Conservation (phyloP, 768 basidiomycete genomes). For the Boletus coccyginus region DNA sequence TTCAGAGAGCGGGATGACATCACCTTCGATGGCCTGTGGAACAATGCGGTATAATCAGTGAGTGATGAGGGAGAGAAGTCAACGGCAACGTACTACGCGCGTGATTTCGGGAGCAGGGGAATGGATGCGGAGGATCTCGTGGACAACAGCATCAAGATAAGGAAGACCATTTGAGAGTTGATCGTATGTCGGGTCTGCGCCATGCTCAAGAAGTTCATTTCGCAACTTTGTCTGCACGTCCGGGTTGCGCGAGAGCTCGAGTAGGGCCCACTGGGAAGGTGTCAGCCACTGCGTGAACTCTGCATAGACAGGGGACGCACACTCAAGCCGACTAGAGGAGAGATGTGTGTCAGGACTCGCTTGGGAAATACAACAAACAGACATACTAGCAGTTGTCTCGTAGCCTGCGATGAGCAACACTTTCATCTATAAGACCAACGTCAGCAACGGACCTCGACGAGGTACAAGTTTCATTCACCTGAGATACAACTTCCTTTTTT, state of each 20-base stretch:
- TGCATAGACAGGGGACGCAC: background rate
- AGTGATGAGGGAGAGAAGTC: too few relatives aligned
- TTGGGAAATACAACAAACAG: too few relatives aligned
- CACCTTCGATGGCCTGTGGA: slow-evolving; percentile 47
- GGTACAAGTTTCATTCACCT: slow-evolving; percentile 7
- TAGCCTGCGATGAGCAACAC: slow-evolving; percentile 21
- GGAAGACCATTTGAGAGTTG: slow-evolving; percentile 49
- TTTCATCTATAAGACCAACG: slow-evolving; percentile 15
- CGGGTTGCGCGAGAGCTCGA: slow-evolving; percentile 48
- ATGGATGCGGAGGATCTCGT: slow-evolving; percentile 46
- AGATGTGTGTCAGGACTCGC: background rate
- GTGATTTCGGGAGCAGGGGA: slow-evolving; percentile 32
- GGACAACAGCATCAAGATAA: slow-evolving; percentile 52
- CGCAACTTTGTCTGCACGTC: slow-evolving; percentile 49
- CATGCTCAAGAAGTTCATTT: slow-evolving; percentile 44
- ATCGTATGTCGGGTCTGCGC: slow-evolving; percentile 51
- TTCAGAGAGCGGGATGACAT: slow-evolving; percentile 52
- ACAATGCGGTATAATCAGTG: too few relatives aligned
- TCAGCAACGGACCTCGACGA: too few relatives aligned
- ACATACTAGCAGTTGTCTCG: slow-evolving; percentile 15
- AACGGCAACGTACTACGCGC: slow-evolving; percentile 3
- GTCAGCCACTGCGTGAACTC: background rate
- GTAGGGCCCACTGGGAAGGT: slow-evolving; percentile 48
- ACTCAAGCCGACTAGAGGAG: slow-evolving; percentile 17
- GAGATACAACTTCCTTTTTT: slow-evolving; percentile 27